These are phyloP conservation scores for Chenopodium suecicum DNA, from an alignment of 148 eudicot genomes.

Conservation along the genomic window DNA sequence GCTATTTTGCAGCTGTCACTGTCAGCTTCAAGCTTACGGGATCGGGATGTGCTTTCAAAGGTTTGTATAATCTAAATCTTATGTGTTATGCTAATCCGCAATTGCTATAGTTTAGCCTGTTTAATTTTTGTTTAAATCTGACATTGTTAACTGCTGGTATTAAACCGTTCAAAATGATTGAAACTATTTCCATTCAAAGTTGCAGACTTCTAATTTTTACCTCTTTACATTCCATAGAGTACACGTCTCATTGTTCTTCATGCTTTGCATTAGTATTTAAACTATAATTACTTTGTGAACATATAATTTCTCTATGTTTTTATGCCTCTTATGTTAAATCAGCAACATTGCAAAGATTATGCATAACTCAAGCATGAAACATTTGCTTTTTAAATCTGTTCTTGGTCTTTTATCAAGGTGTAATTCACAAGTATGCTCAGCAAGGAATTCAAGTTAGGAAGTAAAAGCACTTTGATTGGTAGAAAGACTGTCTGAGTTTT, in stretches of 20 bases:
- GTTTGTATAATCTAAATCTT: slow-evolving; percentile 39
- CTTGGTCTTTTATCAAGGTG: not conserved
- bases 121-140: not conserved
- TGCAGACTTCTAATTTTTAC: not conserved
- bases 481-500: not conserved
- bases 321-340: not conserved
- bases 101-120: not conserved
- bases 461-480: not conserved
- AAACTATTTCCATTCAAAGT: not conserved
- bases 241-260: not conserved
- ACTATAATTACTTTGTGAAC: not conserved
- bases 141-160: not conserved
- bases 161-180: not conserved
- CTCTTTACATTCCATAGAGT: not conserved
- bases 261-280: not conserved
- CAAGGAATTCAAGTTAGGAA: not conserved
- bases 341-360: too few relatives aligned
- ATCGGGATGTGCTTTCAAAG: slow-evolving; percentile 89
- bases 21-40: slow-evolving; percentile 78
- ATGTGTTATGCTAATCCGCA: slow-evolving; percentile 1
- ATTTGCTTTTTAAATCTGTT: not conserved
- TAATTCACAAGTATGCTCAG: not conserved
- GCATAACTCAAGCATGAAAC: not conserved
- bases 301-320: not conserved
- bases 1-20: slow-evolving; percentile 65